A percentile compares a stretch with the other conserved stretches of the same genome.
Evolutionary conservation across 345 rosid species (phyloP).

Genomic region (Euphorbia tirucalli): DNA sequence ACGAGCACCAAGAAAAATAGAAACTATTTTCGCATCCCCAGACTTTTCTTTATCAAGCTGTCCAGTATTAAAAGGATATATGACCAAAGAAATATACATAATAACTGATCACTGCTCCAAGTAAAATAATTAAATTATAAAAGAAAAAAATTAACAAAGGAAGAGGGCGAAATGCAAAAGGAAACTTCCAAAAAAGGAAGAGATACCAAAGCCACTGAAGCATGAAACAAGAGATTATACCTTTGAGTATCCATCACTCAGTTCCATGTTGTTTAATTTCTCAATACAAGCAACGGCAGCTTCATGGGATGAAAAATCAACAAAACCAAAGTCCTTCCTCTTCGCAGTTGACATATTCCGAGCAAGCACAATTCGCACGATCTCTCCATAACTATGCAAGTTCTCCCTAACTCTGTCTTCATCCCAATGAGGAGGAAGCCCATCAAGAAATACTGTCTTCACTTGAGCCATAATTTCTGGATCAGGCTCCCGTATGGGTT

Average conservation of each 20-base stretch:
- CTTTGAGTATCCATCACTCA: slow-evolving; percentile 43
- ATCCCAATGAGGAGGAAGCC: slow-evolving; percentile 62
- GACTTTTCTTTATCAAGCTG: not conserved
- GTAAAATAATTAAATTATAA: not conserved
- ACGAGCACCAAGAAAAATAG: not conserved
- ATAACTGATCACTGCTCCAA: not conserved
- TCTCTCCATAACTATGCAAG: slow-evolving; percentile 44
- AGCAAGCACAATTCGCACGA: slow-evolving; percentile 47
- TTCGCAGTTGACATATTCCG: slow-evolving; percentile 63
- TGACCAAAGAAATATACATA: not conserved
- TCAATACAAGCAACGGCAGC: slow-evolving; percentile 54
- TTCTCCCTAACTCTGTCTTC: slow-evolving; percentile 48
- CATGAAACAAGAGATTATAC: slow-evolving; percentile 26
- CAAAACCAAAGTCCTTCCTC: slow-evolving; percentile 64
- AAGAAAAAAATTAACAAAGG: not conserved
- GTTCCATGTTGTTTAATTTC: slow-evolving; percentile 42
- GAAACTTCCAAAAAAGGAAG: not conserved
- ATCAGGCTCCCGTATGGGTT: slow-evolving; percentile 62
- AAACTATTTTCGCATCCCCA: no score
- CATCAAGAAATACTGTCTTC: slow-evolving; percentile 62
- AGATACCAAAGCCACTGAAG: not conserved
- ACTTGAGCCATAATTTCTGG: slow-evolving; percentile 66
- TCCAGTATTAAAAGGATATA: not conserved
- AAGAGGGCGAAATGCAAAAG: not conserved
- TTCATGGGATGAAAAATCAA: slow-evolving; percentile 54